phyloP scores from a whole-genome alignment of 306 rosid species.

The Fragaria iinumae region DNA sequence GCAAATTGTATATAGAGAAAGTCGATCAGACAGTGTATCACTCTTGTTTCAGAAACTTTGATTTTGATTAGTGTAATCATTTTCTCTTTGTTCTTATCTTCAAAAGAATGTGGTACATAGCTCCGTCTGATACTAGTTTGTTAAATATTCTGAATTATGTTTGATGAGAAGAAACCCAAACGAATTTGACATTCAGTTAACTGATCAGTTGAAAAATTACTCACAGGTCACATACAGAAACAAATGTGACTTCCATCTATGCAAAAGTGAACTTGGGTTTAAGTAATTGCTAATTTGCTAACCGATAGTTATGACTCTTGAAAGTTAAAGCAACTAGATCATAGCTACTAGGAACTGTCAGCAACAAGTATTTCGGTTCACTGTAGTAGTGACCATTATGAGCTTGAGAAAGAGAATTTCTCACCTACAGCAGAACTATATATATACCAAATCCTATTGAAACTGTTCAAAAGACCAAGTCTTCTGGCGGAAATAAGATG shows the following conservation, averaged over 20 bases:
- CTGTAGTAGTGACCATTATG: not conserved
- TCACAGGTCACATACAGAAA: not conserved
- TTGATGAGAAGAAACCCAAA: not conserved
- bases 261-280: not conserved
- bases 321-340: not conserved
- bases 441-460: not conserved
- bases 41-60: not conserved
- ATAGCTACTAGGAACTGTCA: not conserved
- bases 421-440: not conserved
- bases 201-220: not conserved
- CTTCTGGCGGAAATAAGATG: not conserved
- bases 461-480: not conserved
- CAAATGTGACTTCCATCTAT: not conserved
- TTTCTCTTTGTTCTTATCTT: no score
- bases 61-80: not conserved
- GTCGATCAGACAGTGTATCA: not conserved
- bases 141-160: not conserved
- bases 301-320: not conserved
- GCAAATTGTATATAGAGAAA: not conserved
- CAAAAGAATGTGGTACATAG: not conserved
- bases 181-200: not conserved
- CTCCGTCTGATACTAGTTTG: not conserved
- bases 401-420: conserved; percentile 1
- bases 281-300: not conserved
- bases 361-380: not conserved